phyloP scores from a whole-genome alignment of 306 rosid genomes.

The Inga oerstediana region DNA sequence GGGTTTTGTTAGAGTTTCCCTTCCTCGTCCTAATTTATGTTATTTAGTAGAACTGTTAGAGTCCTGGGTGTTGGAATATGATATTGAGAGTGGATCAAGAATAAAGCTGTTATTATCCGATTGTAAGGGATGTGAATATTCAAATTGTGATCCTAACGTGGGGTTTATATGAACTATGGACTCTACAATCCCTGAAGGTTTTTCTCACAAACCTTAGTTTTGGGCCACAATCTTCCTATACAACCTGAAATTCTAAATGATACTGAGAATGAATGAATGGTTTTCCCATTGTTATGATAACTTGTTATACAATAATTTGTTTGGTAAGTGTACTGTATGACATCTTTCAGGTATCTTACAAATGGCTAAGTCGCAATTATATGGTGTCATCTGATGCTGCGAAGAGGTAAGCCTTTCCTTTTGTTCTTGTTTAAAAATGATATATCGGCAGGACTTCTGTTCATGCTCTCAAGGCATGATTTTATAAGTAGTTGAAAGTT shows the following conservation, averaged over 20 bases:
- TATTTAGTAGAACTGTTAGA: not conserved
- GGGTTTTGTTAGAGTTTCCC: not conserved
- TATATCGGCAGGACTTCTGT: conserved; percentile 1
- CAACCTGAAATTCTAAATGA: not conserved
- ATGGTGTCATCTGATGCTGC: conserved; percentile 79
- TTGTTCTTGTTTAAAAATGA: not conserved
- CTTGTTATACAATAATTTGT: not conserved
- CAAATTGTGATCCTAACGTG: not conserved
- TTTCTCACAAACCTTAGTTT: too few species aligned
- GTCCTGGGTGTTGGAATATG: not conserved
- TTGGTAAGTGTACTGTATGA: not conserved
- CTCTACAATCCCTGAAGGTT: not conserved
- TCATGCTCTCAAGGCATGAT: conserved; percentile 2
- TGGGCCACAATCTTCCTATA: not conserved
- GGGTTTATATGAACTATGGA: not conserved
- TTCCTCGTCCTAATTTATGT: not conserved
- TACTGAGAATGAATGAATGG: not conserved
- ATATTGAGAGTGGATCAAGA: not conserved
- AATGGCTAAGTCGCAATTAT: conserved; percentile 97
- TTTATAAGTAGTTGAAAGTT: conserved; percentile 34
- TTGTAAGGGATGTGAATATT: not conserved
- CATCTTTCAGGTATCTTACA: conserved; percentile 79
- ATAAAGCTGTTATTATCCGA: not conserved
- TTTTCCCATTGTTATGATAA: not conserved
- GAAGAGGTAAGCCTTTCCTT: conserved; percentile 57